These are phyloP conservation scores for Fagus crenata DNA, from an alignment of 306 rosid species.

Conservation along the genomic window DNA sequence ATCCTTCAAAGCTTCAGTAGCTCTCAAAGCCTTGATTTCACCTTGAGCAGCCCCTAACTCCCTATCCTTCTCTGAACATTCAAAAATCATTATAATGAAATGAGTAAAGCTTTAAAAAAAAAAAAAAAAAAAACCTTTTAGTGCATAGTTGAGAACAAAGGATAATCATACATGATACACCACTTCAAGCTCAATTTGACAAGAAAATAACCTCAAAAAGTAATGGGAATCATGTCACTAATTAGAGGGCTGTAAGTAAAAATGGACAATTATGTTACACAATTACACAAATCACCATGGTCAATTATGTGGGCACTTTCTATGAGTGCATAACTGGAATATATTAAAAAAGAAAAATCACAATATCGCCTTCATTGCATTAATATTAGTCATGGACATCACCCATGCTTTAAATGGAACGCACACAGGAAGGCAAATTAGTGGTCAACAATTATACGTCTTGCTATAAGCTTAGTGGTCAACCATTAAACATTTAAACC, in stretches of 20 bases:
- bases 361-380: too few relatives aligned
- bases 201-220: background rate
- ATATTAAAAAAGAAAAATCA: too few relatives aligned
- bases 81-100: background rate
- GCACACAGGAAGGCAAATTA: too few relatives aligned
- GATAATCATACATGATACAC: background rate
- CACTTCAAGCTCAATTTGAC: background rate
- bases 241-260: background rate
- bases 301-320: too few relatives aligned
- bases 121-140: background rate
- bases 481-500: too few relatives aligned
- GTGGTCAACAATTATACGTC: too few relatives aligned
- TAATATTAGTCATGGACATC: too few relatives aligned
- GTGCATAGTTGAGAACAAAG: background rate
- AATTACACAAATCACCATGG: background rate
- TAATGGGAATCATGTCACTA: background rate
- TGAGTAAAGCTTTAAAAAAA: background rate
- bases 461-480: too few relatives aligned
- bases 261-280: background rate
- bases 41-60: slow-evolving; percentile 53
- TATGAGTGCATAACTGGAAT: too few relatives aligned
- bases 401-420: too few relatives aligned
- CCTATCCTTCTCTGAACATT: slow-evolving; percentile 58
- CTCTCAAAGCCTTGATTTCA: slow-evolving; percentile 77
- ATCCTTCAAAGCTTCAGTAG: slow-evolving; percentile 67